Percentiles rank a stretch among this genome's conserved stretches.
Conservation (phyloP, 768 basidiomycete genomes). For the Termitomyces sp. region DNA sequence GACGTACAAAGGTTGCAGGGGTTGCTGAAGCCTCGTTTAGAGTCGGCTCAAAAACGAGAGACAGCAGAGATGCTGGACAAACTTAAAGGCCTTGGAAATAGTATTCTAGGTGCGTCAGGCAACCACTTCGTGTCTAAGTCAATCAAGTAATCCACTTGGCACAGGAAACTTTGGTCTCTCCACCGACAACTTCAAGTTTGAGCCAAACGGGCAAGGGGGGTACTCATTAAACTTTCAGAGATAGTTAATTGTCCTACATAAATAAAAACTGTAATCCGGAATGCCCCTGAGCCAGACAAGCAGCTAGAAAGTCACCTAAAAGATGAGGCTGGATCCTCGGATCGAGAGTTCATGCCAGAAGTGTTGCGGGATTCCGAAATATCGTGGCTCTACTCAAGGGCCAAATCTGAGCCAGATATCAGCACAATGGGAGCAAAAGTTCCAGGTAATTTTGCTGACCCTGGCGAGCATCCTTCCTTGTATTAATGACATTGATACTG, state of each 20-base stretch:
- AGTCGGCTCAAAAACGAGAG: conserved; percentile 78
- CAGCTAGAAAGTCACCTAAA: background rate
- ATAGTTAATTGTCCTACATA: conserved; percentile 20
- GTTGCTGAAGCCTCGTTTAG: conserved; percentile 60
- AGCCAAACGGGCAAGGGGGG: conserved; percentile 91
- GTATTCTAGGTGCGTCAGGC: conserved; percentile 61
- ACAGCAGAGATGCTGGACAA: conserved; percentile 91
- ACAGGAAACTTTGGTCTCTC: conserved; percentile 90
- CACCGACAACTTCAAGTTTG: conserved; percentile 96
- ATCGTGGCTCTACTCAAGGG: conserved; percentile 32
- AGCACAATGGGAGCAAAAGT: background rate
- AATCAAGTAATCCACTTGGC: background rate
- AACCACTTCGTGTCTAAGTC: background rate
- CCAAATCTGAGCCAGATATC: conserved; percentile 33
- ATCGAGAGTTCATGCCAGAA: conserved; percentile 23
- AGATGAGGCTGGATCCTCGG: background rate
- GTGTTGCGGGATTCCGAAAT: conserved; percentile 38
- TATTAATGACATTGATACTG: conserved; percentile 79
- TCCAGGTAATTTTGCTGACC: conserved; percentile 34
- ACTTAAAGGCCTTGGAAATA: conserved; percentile 90
- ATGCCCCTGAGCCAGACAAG: background rate
- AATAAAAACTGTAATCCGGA: background rate
- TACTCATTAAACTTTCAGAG: conserved; percentile 86
- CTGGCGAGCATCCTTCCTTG: conserved; percentile 60
- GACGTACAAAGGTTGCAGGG: conserved; percentile 47